Evolutionary conservation across 331 rosid genomes (phyloP), one percentile per base, ranked within the genome.

Genomic region (Saraca asoca): DNA sequence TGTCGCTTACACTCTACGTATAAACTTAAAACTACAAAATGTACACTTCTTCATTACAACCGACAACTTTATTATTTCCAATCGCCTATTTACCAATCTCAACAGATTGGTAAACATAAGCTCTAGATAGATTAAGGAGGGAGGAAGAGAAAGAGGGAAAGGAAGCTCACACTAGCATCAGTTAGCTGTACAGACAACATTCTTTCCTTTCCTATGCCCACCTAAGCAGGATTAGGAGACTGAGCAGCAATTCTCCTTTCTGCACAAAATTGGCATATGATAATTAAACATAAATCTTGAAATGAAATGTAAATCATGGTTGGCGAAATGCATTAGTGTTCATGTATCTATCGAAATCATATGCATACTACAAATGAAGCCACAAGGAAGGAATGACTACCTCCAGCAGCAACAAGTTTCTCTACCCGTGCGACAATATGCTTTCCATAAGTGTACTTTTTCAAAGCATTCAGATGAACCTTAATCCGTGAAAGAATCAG

Each of bases 341-440:
- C 62, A 29, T 5, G 51, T 7, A 0, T 7, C 41, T 58, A 58
- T 56, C 11, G 44, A 9, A 51, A 15, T 10, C 50, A 13, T 7
- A 31, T 42, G 12, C 12, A 57, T 12, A 15, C 46, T 9, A 35
- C 15, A 51, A 48, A 75, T 46, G 9, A 41, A 24, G 14, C 6
- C 51, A 51, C 5, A 19, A 39, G 42, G 37, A 43, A 51, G 29
- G 58, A 73, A 67, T 44, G 17, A 9, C 18, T 79, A 89, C 97
- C 98, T 74, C 98, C 97, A n/a, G 98, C 98, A 14, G 96, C 96
- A 55, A 93, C 98, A 15, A 93, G 95, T 85, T 93, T 90, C 88
- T 93, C 97, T 78, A 93, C 98, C 53, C 98, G 98, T 1, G 97
- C 91, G 29, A 88, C 97, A n/a, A 90, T 93, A 58, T 93, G 98